Base-by-base conservation (phyloP, 495 filamentous ascomycete genomes). In the Penicillium angulare region DNA sequence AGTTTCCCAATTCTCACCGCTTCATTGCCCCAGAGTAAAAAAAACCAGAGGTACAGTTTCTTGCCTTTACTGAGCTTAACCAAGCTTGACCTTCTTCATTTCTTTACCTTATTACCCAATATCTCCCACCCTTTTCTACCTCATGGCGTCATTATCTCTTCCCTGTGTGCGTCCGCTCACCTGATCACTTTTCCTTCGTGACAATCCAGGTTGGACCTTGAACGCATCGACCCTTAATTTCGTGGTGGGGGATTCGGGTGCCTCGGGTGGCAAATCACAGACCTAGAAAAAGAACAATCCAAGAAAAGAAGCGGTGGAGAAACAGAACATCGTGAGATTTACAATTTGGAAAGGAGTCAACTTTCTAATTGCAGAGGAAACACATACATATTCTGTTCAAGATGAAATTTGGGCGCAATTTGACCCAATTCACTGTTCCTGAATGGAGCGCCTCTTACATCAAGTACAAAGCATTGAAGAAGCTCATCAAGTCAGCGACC, bases 371-470 rank as follows among this genome's bases (percentile, higher is more conserved):
- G n/a, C n/a, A n/a, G n/a, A n/a, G n/a, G n/a, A n/a, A n/a, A n/a
- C n/a, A n/a, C n/a, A n/a, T n/a, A n/a, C n/a, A n/a, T 21, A 23
- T 15, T 23, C 18, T 21, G 33, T 32, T 8, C 68, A 74, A 43
- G 0, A 92, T 92, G 88, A 92, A 92, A 75, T 92, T 92, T 60
- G 87, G 88, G 43, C 82, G 80, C 72, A 89, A 85, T 74, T 79
- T 98, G 43, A 78, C 90, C 10, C 86, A 92, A 33, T 95, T 96
- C 65, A 91, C 96, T 63, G 93, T 97, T 48, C 93, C 93, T 9
- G 93, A 98, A 72, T 98, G 92, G 92, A 88, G 92, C 48, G 71
- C 85, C 27, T 84, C 80, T 15, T 98, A 98, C 62, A 95, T 98
- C 73, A 86, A 95, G 65, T 98, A 98, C 78, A 97, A 97, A 67